These are phyloP conservation scores for Eucalyptus sp. DNA, from an alignment of 345 rosid genomes.

Conservation along the genomic window DNA sequence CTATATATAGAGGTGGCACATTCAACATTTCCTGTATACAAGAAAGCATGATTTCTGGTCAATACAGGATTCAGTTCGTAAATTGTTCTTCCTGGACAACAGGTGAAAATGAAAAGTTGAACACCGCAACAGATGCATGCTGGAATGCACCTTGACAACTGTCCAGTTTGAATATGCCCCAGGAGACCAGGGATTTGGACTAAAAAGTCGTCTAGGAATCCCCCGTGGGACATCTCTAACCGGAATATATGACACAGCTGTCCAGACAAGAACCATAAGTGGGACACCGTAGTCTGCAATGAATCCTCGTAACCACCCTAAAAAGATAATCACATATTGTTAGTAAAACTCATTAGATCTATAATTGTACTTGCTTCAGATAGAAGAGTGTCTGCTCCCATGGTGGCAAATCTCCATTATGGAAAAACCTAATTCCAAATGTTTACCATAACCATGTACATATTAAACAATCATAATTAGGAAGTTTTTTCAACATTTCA, in stretches of 20 bases:
- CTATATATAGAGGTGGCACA: constrained; percentile 45
- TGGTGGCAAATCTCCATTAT: neutral
- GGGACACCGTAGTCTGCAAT: constrained; percentile 57
- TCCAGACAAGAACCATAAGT: constrained; percentile 50
- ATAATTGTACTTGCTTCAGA: neutral
- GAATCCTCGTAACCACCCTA: constrained; percentile 48
- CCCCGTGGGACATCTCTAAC: constrained; percentile 41
- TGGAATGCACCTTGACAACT: constrained; percentile 31
- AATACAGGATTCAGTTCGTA: neutral
- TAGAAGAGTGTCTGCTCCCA: neutral
- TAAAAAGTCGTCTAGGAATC: constrained; percentile 48
- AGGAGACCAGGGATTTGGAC: constrained; percentile 62
- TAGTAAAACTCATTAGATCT: neutral
- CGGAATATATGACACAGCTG: constrained; percentile 45
- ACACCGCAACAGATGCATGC: neutral
- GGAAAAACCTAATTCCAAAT: neutral
- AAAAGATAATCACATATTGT: neutral
- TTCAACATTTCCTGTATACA: constrained; percentile 34
- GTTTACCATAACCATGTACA: neutral
- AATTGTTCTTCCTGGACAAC: neutral
- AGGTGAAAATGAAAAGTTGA: neutral
- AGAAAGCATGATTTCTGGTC: neutral
- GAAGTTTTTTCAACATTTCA: neutral
- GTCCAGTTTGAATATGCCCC: constrained; percentile 61
- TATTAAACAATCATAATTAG: neutral